Evolutionary conservation across 345 rosid genomes (phyloP), one percentile per base, ranked within the genome.

Genomic region (Dipteronia sinensis): DNA sequence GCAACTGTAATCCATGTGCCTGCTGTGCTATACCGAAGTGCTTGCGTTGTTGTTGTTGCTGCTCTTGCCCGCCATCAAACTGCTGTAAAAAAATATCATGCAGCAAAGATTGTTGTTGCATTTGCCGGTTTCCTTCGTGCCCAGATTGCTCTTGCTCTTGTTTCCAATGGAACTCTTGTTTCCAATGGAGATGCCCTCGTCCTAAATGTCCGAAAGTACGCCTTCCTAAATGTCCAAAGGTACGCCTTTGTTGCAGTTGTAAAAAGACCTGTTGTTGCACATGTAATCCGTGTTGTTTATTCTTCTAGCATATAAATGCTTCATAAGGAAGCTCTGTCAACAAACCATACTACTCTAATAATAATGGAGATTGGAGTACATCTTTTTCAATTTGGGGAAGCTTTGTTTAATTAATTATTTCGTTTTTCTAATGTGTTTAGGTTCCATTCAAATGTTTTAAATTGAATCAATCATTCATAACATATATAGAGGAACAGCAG

Each of bases 281-380:
- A 65, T 88, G 91, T 82, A 84, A 85, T 69, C 90, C 90, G 55
- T 85, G 93, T 63, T 89, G 89, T 83, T 77, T 85, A 72, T 82
- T 79, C 56, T 86, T 83, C 78, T 90, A 89, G 85, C 69, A 82
- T 74, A 61, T 59, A 40, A 78, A 47, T 66, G 76, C 74, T 78
- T 61, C 64, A 31, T 27, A 15, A 22, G 10, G 23, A 81, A 61
- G 75, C 76, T 44, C 55, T 76, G 58, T 61, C 47, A 76, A 44
- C 19, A 71, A 59, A 72, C 73, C 55, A 71, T 77, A 76, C 67
- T n/a, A 15, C 64, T 76, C 44, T 34, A 34, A 34, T 34, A 34
- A 22, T 71, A 25, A 0, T 34, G 59, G 23, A 17, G 53, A 25
- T 0, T 34, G 46, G 23, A 25, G 53, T 15, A 63, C 22, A 4